Evolutionary conservation across 768 basidiomycete genomes (phyloP), one percentile per base, ranked within the genome.

Genomic region (Lyophyllum atratum): DNA sequence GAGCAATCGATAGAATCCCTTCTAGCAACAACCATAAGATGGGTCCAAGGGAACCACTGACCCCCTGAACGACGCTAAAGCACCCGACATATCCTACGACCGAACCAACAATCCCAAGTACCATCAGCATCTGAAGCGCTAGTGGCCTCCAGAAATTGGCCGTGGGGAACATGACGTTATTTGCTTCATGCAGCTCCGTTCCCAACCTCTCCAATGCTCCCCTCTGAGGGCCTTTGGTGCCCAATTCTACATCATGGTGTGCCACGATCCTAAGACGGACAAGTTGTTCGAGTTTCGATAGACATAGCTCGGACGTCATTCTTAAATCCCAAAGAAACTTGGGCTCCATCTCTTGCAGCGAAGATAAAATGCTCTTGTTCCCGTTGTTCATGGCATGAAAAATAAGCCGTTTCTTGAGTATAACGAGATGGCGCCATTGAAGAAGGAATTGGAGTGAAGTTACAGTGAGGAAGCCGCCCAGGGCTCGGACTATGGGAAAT

Each of bases 51-150:
- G 44, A 47, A 14, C 34, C 26, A 11, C 37, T n/a, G 21, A 44
- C 45, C 14, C 46, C 47, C 19, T 55, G 54, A 10, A 61, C 60
- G 6, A 62, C 54, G 26, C 57, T 61, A 49, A 62, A 64, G 46
- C 55, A 64, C 19, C 60, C 58, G 21, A 64, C 47, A 28, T 65
- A 65, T 26, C 64, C 64, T 14, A 46, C 46, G 11, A 62, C 33
- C 0, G 59, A 39, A n/a, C 44, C 44, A 33, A 33, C 17, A 14
- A 52, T 28, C 0, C 60, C 53, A 19, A 59, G 4, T 1, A 59
- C 34, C 21, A 64, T 54, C 6, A 56, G n/a, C 22, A 53, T 5
- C 22, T 45, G 44, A 26, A 39, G 8, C 19, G n/a, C n/a, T n/a
- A 55, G 9, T 10, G n/a, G 3, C n/a, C 37, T 43, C 45, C 53